Conservation (phyloP, 2,329 filamentous ascomycete genomes). For the Microcyclosporella mali region DNA sequence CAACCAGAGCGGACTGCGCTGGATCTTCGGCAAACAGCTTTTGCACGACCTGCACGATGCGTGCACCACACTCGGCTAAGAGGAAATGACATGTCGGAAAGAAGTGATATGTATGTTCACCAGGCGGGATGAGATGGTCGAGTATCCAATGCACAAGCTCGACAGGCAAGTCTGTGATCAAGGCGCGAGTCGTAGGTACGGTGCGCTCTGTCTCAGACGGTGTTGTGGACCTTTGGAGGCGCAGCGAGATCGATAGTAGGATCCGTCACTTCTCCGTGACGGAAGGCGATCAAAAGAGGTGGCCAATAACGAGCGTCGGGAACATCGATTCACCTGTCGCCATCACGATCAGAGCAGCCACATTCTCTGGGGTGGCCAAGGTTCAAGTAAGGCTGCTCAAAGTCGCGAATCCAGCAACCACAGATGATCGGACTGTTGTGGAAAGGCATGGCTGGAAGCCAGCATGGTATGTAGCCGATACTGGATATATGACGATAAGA, state of each 20-base stretch:
- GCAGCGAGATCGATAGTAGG: neutral
- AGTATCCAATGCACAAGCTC: conserved; percentile 7
- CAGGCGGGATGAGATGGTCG: conserved; percentile 2
- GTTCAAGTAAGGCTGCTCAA: neutral
- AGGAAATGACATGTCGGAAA: conserved; percentile 8
- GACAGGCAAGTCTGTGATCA: conserved; percentile 5
- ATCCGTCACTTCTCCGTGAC: neutral
- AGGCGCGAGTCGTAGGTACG: neutral
- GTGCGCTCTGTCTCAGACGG: neutral
- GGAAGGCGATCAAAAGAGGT: neutral
- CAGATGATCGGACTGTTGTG: too few species aligned
- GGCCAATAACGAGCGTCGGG: neutral
- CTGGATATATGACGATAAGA: too few species aligned
- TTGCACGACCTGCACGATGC: conserved; percentile 2
- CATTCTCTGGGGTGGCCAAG: neutral
- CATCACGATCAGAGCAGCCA: too few species aligned
- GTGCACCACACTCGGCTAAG: neutral
- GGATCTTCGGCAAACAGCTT: conserved; percentile 1
- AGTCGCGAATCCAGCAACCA: conserved; percentile 8
- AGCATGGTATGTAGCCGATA: too few species aligned
- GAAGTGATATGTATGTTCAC: neutral
- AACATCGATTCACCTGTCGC: neutral
- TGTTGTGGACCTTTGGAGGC: too few species aligned
- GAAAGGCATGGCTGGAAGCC: too few species aligned
- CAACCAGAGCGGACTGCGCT: neutral